These are phyloP conservation scores for Vicia villosa DNA, from an alignment of 306 rosid genomes.

Conservation along the genomic window DNA sequence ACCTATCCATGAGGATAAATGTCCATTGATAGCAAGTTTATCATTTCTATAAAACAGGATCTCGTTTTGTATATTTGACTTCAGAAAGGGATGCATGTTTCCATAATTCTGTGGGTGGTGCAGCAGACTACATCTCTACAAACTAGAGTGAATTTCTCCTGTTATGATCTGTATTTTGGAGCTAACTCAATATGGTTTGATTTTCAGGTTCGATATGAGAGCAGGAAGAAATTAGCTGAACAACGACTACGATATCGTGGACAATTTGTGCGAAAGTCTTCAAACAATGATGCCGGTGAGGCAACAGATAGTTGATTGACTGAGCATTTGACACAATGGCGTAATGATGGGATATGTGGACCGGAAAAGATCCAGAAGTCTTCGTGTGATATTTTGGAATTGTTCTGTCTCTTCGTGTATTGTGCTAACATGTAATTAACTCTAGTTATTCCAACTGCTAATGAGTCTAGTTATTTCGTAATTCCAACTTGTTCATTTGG, in stretches of 20 bases:
- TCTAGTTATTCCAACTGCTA: conserved; percentile 23
- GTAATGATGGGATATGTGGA: conserved; percentile 9
- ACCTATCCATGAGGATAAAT: conserved; percentile 2
- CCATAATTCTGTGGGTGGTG: not conserved
- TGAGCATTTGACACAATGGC: conserved; percentile 3
- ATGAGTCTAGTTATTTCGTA: conserved; percentile 2
- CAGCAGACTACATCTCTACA: conserved; percentile 4
- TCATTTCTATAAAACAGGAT: not conserved
- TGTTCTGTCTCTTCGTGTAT: conserved; percentile 17
- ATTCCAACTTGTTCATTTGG: conserved; percentile 39
- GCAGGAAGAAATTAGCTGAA: conserved; percentile 73
- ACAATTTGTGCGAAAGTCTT: conserved; percentile 66
- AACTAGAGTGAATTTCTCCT: not conserved
- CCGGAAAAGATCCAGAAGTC: conserved; percentile 11
- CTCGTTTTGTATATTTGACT: not conserved
- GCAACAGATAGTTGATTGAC: conserved; percentile 58
- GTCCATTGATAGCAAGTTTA: not conserved
- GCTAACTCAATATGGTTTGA: conserved; percentile 34
- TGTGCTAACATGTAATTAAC: conserved; percentile 33
- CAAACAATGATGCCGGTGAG: conserved; percentile 51
- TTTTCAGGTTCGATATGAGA: conserved; percentile 71
- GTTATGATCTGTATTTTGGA: not conserved
- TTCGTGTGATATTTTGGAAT: conserved; percentile 32
- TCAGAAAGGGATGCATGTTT: conserved; percentile 5
- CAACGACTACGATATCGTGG: conserved; percentile 73